Percentiles rank a stretch among this genome's conserved stretches.
Conservation (phyloP, 371 early-diverging fungal genomes). For the Mucor saturninus region DNA sequence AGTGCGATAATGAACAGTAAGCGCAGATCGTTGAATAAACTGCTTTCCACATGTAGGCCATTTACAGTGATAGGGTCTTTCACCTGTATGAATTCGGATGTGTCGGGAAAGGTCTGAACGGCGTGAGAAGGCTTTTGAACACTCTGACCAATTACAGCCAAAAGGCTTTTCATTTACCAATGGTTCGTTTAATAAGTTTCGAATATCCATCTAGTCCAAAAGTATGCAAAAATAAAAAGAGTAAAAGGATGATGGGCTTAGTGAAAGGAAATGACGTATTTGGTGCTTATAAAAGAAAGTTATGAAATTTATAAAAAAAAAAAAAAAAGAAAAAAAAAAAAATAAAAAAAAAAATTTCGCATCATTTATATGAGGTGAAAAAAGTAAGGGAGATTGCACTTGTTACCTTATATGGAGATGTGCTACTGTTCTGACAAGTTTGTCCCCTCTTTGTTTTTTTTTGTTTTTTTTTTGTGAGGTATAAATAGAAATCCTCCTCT, state of each 20-base stretch:
- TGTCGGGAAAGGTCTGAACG: constrained; percentile 81
- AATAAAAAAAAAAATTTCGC: constrained; percentile 2
- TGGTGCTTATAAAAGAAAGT: constrained; percentile 2
- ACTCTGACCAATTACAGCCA: constrained; percentile 66
- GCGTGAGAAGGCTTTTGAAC: constrained; percentile 79
- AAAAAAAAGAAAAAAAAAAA: not conserved
- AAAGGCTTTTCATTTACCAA: constrained; percentile 52
- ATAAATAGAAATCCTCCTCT: not conserved
- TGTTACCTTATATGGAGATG: not conserved
- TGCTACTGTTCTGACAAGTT: not conserved
- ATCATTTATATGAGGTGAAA: constrained; percentile 13
- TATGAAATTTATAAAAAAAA: constrained; percentile 2
- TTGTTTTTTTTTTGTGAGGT: not conserved
- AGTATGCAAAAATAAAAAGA: not conserved
- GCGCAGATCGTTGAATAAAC: constrained; percentile 82
- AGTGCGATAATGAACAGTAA: constrained; percentile 78
- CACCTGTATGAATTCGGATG: constrained; percentile 76
- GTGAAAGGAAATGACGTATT: not conserved
- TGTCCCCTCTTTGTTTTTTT: not conserved
- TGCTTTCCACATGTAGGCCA: constrained; percentile 72
- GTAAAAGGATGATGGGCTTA: constrained; percentile 5
- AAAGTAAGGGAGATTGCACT: not conserved
- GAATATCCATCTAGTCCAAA: constrained; percentile 45
- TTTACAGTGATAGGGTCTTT: constrained; percentile 68
- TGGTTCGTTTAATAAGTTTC: constrained; percentile 48